Evolutionary conservation across 768 basidiomycete genomes (phyloP).

Genomic region (Rickenella mellea): DNA sequence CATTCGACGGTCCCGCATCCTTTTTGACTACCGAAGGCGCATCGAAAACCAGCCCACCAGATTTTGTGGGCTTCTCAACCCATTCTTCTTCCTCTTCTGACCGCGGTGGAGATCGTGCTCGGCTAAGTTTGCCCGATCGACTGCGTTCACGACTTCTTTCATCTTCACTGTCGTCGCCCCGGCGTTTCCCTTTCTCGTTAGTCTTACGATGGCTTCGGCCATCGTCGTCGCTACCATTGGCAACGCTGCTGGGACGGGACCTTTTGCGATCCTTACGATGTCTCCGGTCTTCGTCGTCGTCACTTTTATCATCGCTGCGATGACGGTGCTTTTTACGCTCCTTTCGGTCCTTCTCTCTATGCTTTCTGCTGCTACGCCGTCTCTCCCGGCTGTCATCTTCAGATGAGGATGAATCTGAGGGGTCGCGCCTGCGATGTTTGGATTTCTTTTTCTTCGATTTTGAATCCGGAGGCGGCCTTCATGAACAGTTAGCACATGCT

Average conservation of each 20-base stretch:
- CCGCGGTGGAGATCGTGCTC: conserved; percentile 9
- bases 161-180: conserved; percentile 14
- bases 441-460: conserved; percentile 44
- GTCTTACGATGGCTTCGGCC: conserved; percentile 23
- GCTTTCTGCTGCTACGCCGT: conserved; percentile 47
- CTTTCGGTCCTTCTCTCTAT: conserved; percentile 37
- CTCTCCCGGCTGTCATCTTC: conserved; percentile 50
- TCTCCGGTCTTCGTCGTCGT: conserved; percentile 24
- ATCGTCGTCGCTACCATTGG: conserved; percentile 17
- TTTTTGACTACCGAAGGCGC: too few species aligned
- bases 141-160: conserved; percentile 15
- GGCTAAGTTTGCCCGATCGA: conserved; percentile 7
- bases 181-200: conserved; percentile 8
- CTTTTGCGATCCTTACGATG: conserved; percentile 19
- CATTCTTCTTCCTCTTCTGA: conserved; percentile 46
- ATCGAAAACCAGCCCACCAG: too few species aligned
- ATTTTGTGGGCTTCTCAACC: conserved; percentile 67
- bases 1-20: too few species aligned
- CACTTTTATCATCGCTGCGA: conserved; percentile 18
- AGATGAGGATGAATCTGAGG: conserved; percentile 33
- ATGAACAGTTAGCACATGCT: conserved; percentile 16
- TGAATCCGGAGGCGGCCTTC: conserved; percentile 43
- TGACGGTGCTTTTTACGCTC: conserved; percentile 28
- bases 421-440: conserved; percentile 45
- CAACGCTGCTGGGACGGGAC: conserved; percentile 10